Evolutionary conservation across 75 land plant species (phyloP), one percentile per base, ranked within the genome.

Genomic region (Adiantum capillusveneris): DNA sequence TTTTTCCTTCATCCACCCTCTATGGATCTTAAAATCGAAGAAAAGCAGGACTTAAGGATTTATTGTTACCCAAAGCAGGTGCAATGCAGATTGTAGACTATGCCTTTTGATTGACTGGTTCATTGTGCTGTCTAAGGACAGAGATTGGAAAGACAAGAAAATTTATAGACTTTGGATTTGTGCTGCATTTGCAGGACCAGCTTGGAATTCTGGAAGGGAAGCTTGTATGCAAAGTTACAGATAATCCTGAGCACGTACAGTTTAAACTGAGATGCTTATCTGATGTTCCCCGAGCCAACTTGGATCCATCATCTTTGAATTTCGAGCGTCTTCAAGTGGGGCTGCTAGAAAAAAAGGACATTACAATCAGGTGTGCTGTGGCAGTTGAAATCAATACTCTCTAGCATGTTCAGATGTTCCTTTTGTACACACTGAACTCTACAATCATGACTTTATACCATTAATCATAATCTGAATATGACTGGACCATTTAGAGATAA

Each of bases 11-110:
- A 59, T 66, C 75, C 75, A 20, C 0, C 49, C 21, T n/a, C 56
- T 25, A 56, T 72, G 59, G 75, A 72, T 31, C 30, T 72, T 17
- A 72, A 72, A 37, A 29, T 72, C 30, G 58, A 72, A 55, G 70
- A 60, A 41, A 14, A 18, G 11, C 56, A 49, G 50, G 62, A 58
- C 24, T 36, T 72, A 11, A 57, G 70, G 30, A 59, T 72, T 30
- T 72, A 65, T 53, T 49, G 61, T 36, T 72, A 72, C 37, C 75
- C 72, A 2, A 34, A 31, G 30, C 59, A 58, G 43, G 43, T 36
- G 31, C 17, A 19, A 30, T 6, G n/a, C n/a, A n/a, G n/a, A n/a
- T n/a, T n/a, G n/a, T n/a, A n/a, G n/a, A n/a, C n/a, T n/a, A n/a
- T n/a, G n/a, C n/a, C n/a, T n/a, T n/a, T n/a, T n/a, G n/a, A n/a